These are phyloP conservation scores for Rugosomyces carneus DNA, from an alignment of 1,284 basidiomycete species.

Conservation along the genomic window DNA sequence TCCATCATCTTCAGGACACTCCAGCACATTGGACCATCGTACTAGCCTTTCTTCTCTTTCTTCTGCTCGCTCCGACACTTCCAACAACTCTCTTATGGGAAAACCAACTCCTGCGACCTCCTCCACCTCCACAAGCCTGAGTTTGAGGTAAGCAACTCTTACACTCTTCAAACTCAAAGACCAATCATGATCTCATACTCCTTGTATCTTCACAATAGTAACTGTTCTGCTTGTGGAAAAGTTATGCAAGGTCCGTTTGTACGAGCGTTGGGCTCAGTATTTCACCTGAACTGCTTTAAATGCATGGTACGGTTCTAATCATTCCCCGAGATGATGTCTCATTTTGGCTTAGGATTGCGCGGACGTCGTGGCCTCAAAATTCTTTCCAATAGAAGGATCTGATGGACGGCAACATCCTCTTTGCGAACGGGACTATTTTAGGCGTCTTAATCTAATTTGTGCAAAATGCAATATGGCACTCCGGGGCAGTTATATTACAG, in stretches of 20 bases:
- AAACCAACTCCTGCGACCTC: slow-evolving; percentile 45
- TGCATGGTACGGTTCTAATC: slow-evolving; percentile 66
- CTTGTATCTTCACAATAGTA: slow-evolving; percentile 26
- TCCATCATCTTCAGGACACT: slow-evolving; percentile 45
- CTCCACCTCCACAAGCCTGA: slow-evolving; percentile 34
- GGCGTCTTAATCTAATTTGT: slow-evolving; percentile 93
- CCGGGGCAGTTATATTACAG: slow-evolving; percentile 97
- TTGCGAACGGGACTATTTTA: slow-evolving; percentile 99
- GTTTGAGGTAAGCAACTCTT: slow-evolving; percentile 35
- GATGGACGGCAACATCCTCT: slow-evolving; percentile 85
- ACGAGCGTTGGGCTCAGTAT: slow-evolving; percentile 90
- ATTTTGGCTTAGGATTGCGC: slow-evolving; percentile 76
- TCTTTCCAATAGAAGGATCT: slow-evolving; percentile 92
- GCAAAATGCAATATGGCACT: slow-evolving; percentile 93
- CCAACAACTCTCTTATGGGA: slow-evolving; percentile 34
- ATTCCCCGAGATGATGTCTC: neutral
- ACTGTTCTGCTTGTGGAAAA: slow-evolving; percentile 69
- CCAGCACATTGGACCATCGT: slow-evolving; percentile 36
- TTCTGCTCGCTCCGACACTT: slow-evolving; percentile 43
- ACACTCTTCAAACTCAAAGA: slow-evolving; percentile 5
- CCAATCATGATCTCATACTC: slow-evolving; percentile 17
- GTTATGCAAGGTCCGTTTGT: slow-evolving; percentile 94
- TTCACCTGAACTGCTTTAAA: slow-evolving; percentile 95
- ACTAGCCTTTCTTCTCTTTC: slow-evolving; percentile 42
- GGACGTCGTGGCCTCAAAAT: slow-evolving; percentile 95